phyloP scores from a whole-genome alignment of 352 stramenopile species.

The Phytophthora syringae region DNA sequence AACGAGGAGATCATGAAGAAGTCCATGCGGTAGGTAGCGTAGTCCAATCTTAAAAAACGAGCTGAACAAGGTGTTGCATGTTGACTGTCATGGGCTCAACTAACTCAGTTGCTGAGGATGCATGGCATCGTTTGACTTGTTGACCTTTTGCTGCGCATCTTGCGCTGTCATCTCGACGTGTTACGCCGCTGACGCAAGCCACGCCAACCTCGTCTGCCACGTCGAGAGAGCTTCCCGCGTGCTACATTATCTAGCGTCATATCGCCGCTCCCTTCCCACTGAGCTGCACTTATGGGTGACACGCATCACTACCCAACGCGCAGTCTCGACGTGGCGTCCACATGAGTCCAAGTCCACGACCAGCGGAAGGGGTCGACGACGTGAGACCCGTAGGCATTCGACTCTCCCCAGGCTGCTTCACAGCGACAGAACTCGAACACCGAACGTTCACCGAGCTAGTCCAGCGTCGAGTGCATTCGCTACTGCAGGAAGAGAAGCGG shows the following conservation, averaged over 20 bases:
- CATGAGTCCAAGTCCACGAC: constrained; percentile 7
- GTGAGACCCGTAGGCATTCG: constrained; percentile 27
- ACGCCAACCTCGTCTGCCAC: constrained; percentile 11
- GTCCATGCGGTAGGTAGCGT: constrained; percentile 27
- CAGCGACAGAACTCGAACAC: constrained; percentile 41
- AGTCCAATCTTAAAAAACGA: background rate
- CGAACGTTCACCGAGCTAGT: constrained; percentile 40
- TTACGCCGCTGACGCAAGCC: background rate
- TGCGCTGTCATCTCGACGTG: background rate
- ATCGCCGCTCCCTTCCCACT: constrained; percentile 8
- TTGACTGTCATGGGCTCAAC: background rate
- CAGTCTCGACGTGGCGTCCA: constrained; percentile 6
- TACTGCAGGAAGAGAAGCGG: constrained; percentile 46
- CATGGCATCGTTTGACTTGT: background rate
- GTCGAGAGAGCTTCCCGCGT: constrained; percentile 5
- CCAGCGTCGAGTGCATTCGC: constrained; percentile 33
- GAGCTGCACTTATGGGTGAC: background rate
- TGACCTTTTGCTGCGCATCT: constrained; percentile 2
- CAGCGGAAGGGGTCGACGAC: constrained; percentile 4
- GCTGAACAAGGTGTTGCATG: too few relatives aligned
- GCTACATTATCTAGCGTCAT: constrained; percentile 32
- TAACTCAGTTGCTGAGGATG: background rate
- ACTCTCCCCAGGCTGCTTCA: constrained; percentile 38
- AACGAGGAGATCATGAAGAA: constrained; percentile 56
- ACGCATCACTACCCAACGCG: constrained; percentile 14